These are phyloP conservation scores for Laetiporus sulphureus DNA, from an alignment of 1,284 basidiomycete species.

Conservation along the genomic window DNA sequence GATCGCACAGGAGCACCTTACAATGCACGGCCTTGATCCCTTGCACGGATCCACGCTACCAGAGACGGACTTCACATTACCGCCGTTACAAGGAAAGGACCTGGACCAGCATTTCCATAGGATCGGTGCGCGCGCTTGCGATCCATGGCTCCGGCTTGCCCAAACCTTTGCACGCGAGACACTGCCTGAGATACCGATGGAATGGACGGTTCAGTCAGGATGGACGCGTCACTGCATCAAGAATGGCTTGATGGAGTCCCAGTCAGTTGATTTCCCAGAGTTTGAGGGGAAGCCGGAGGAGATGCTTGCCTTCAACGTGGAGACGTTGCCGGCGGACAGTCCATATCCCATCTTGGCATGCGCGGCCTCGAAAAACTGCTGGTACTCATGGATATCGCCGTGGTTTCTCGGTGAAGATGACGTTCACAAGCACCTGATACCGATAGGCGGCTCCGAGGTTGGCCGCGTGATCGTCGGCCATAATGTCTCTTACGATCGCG, in stretches of 20 bases:
- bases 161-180: conserved; percentile 49
- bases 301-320: conserved; percentile 88
- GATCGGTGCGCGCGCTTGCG: conserved; percentile 66
- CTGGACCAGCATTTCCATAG: conserved; percentile 88
- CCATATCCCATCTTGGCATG: conserved; percentile 88
- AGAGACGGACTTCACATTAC: conserved; percentile 77
- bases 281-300: conserved; percentile 60
- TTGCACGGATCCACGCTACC: conserved; percentile 76
- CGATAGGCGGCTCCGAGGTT: conserved; percentile 48
- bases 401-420: conserved; percentile 75
- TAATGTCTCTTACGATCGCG: conserved; percentile 93
- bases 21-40: conserved; percentile 74
- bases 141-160: conserved; percentile 82
- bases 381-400: conserved; percentile 97
- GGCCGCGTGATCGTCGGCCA: conserved; percentile 84
- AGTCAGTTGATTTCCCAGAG: conserved; percentile 55
- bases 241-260: conserved; percentile 66
- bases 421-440: conserved; percentile 69
- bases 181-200: conserved; percentile 61
- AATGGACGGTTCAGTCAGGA: conserved; percentile 76
- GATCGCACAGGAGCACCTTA: conserved; percentile 77
- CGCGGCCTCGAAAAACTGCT: conserved; percentile 76
- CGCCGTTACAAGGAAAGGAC: conserved; percentile 75
- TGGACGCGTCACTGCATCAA: conserved; percentile 83
- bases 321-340: conserved; percentile 83